phyloP scores from a whole-genome alignment of 108 stramenopile species.

The Cyclostephanos tholiformis region DNA sequence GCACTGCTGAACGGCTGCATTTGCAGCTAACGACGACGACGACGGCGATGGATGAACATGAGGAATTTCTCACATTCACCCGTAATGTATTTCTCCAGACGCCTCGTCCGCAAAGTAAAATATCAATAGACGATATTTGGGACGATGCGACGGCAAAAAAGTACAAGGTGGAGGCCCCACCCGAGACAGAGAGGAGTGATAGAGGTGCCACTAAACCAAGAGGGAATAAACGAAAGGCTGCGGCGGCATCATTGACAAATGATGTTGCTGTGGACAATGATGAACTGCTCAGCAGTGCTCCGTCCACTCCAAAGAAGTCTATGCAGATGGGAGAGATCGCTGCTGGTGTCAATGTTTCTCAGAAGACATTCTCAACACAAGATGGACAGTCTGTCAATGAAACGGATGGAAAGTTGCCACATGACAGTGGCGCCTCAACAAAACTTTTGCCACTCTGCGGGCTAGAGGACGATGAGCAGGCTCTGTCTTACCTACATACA shows the following conservation, averaged over 20 bases:
- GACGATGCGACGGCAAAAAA: constrained; percentile 33
- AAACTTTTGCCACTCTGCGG: constrained; percentile 36
- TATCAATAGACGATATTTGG: constrained; percentile 44
- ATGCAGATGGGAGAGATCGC: background rate
- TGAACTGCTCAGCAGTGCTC: background rate
- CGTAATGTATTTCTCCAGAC: constrained; percentile 49
- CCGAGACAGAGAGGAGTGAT: background rate
- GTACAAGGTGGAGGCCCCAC: constrained; percentile 13
- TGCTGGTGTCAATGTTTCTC: constrained; percentile 3
- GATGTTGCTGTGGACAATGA: constrained; percentile 12
- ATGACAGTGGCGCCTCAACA: background rate
- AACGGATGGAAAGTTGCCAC: background rate
- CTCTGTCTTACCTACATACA: constrained; percentile 37
- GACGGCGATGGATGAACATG: constrained; percentile 18
- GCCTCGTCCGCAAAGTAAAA: constrained; percentile 36
- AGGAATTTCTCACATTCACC: constrained; percentile 38
- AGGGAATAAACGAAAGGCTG: constrained; percentile 32
- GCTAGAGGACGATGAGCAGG: constrained; percentile 47
- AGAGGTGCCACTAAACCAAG: constrained; percentile 13
- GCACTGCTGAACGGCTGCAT: background rate
- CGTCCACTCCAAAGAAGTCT: constrained; percentile 2
- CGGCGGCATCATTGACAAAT: background rate
- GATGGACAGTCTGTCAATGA: background rate
- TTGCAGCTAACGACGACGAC: background rate
- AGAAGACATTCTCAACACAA: background rate